These are phyloP conservation scores for Podaxis rugospora DNA, from an alignment of 768 basidiomycete species.

Conservation along the genomic window DNA sequence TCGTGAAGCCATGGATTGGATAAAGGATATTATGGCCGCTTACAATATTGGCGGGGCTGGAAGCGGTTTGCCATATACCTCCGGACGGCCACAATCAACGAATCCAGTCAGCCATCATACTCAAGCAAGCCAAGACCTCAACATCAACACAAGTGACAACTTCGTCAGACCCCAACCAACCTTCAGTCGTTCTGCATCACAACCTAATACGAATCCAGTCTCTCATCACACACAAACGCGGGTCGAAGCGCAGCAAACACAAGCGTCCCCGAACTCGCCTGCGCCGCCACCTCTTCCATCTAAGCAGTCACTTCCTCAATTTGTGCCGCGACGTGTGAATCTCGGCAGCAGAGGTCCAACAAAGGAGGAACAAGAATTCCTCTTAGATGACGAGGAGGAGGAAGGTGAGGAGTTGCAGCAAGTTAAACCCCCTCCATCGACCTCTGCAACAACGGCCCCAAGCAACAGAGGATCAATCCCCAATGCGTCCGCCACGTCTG, in stretches of 20 bases:
- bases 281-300: conserved; percentile 15
- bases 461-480: neutral
- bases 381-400: conserved; percentile 29
- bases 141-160: conserved; percentile 11
- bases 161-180: conserved; percentile 28
- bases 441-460: neutral
- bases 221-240: conserved; percentile 36
- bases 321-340: conserved; percentile 6
- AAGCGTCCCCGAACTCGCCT: conserved; percentile 16
- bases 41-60: conserved; percentile 17
- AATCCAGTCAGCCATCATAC: conserved; percentile 41
- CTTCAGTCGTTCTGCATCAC: conserved; percentile 13
- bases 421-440: conserved; percentile 6
- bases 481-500: neutral
- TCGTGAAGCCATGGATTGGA: conserved; percentile 39
- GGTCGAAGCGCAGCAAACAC: conserved; percentile 18
- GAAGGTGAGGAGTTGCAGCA: conserved; percentile 17
- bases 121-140: conserved; percentile 20
- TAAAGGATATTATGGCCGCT: conserved; percentile 29
- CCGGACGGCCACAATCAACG: conserved; percentile 14
- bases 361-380: conserved; percentile 31
- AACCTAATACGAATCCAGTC: conserved; percentile 33
- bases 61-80: conserved; percentile 16
- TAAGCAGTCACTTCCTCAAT: conserved; percentile 13
- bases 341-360: conserved; percentile 13